Evolutionary conservation across 345 rosid species (phyloP).

Genomic region (Eutrema heterophyllum): DNA sequence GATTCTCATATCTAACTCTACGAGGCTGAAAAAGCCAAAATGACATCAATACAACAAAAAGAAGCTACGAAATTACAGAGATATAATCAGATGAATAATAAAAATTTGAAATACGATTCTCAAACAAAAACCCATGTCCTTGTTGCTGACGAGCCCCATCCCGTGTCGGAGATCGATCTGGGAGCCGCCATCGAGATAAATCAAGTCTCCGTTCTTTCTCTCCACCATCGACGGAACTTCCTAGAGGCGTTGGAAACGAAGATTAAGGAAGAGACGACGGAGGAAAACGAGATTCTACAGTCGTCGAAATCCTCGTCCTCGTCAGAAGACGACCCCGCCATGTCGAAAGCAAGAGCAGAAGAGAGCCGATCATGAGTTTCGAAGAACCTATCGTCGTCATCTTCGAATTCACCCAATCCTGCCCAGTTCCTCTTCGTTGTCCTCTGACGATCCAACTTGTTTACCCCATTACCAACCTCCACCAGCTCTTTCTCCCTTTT

Average conservation of each 20-base stretch:
- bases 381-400: constrained; percentile 69
- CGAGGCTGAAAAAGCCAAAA: too few relatives aligned
- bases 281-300: constrained; percentile 60
- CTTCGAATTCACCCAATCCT: constrained; percentile 59
- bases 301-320: constrained; percentile 68
- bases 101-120: too few relatives aligned
- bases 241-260: constrained; percentile 32
- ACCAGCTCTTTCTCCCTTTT: too few relatives aligned
- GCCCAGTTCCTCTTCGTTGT: constrained; percentile 78
- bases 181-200: too few relatives aligned
- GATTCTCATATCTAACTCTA: too few relatives aligned
- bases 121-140: too few relatives aligned
- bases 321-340: constrained; percentile 53
- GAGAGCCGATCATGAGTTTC: constrained; percentile 66
- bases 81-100: too few relatives aligned
- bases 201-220: too few relatives aligned
- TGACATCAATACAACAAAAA: too few relatives aligned
- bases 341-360: constrained; percentile 42
- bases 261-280: constrained; percentile 41
- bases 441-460: constrained; percentile 38
- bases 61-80: too few relatives aligned
- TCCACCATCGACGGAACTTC: constrained; percentile 40
- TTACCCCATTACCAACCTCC: constrained; percentile 26
- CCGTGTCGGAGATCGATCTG: too few relatives aligned
- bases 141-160: too few relatives aligned